Evolutionary conservation across 164 flowering plant species (phyloP), one percentile per base, ranked within the genome.

Genomic region (Sedum album): DNA sequence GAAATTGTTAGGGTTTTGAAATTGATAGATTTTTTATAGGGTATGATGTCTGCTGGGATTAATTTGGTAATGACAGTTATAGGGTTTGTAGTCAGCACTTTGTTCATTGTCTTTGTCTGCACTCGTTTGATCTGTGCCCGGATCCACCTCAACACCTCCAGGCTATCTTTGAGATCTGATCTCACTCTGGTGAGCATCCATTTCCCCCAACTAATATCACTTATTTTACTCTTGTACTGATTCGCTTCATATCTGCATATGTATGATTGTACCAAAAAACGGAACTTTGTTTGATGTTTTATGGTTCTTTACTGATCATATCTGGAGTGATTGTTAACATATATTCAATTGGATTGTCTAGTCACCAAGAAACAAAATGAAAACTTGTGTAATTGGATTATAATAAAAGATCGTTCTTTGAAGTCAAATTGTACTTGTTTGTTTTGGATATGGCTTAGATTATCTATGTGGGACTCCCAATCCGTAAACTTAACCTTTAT

Each of bases 31-130:
- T 46, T 46, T 28, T 63, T 33, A 42, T 35, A 61, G 36, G 57
- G 13, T 36, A 93, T 89, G 97, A 84, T 86, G 46, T 78, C 86
- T 25, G 66, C 87, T 13, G 94, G 93, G 67, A 81, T 91, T 60
- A 89, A 93, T 75, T 76, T 93, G 84, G 96, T 88, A 82, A 93
- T 93, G 98, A 89, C 97, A 26, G 87, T 91, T 69, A 91, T 91
- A 38, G 97, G 95, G 51, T 93, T 93, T 73, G 88, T 86, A 5
- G 90, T 93, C 63, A 91, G 98, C 73, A 87, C 86, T 61, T 79
- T 89, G 89, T 91, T 93, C 73, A 89, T 93, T 18, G 95, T 93
- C 4, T 93, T 93, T 75, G 94, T 89, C 10, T 93, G 96, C 77
- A 89, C 97, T 1, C 79, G 97, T 49, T 85, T 93, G 23, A 74